Evolutionary conservation across 768 basidiomycete genomes (phyloP).

Genomic region (button mushroom (Agaricus bisporus)): DNA sequence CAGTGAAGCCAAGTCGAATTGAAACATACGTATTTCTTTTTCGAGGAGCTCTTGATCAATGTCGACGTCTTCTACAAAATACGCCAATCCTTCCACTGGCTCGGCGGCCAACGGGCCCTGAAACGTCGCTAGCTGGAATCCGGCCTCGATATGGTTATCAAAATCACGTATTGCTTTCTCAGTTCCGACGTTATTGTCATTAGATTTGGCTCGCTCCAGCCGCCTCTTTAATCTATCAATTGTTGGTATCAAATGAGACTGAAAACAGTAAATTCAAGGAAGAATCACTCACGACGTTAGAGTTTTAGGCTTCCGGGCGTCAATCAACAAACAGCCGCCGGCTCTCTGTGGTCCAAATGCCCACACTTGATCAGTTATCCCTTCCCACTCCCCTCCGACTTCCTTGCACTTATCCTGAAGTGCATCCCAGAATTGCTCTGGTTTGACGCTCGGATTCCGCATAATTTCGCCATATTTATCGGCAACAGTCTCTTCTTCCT

Average conservation of each 20-base stretch:
- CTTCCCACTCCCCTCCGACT: slow-evolving; percentile 83
- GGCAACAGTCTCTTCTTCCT: slow-evolving; percentile 32
- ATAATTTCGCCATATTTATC: slow-evolving; percentile 47
- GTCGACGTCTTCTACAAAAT: slow-evolving; percentile 75
- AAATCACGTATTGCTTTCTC: slow-evolving; percentile 48
- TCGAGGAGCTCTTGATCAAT: slow-evolving; percentile 54
- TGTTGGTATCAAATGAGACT: slow-evolving; percentile 6
- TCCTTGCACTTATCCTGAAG: slow-evolving; percentile 58
- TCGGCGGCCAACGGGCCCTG: slow-evolving; percentile 95
- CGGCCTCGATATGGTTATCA: slow-evolving; percentile 81
- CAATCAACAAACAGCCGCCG: slow-evolving; percentile 84
- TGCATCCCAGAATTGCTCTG: slow-evolving; percentile 77
- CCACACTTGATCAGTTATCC: slow-evolving; percentile 70
- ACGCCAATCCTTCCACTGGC: slow-evolving; percentile 90
- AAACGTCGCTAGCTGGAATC: slow-evolving; percentile 91
- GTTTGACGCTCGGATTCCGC: slow-evolving; percentile 55
- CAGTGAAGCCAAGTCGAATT: background rate
- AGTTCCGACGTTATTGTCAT: slow-evolving; percentile 23
- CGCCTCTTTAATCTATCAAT: slow-evolving; percentile 44
- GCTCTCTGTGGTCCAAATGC: slow-evolving; percentile 86
- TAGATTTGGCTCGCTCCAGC: slow-evolving; percentile 33
- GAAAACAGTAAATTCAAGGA: background rate
- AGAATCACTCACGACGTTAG: slow-evolving; percentile 49
- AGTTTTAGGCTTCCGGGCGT: slow-evolving; percentile 44
- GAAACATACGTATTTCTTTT: slow-evolving; percentile 58